Base-by-base conservation (phyloP, 75 land plant genomes). In the Sequoia sempervirens region DNA sequence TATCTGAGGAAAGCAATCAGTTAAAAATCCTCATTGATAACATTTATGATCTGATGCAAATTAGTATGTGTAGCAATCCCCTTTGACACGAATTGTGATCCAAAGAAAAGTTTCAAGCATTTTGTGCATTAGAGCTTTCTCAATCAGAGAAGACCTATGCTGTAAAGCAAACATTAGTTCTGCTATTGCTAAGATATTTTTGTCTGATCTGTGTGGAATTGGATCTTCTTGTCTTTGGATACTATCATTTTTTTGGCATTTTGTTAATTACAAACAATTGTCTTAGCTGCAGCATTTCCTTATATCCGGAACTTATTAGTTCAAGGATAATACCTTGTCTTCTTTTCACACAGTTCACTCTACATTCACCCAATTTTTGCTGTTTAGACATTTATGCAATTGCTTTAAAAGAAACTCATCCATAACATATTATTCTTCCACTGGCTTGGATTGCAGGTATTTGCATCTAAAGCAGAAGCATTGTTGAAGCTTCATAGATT, bases 391-490 rank as follows among this genome's bases (percentile, higher is more conserved):
- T 70, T 30, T 70, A 3, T 11, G 37, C 13, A 70, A 0, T 70
- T 30, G 73, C 1, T 70, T 23, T 70, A 70, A 30, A 32, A 32
- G 17, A 28, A 34, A 78, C 14, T 26, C 47, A 43, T 78, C 47
- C n/a, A 10, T 87, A 43, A 75, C 9, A 30, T n/a, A 10, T 37
- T 34, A 14, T 41, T 41, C 23, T 32, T 53, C 18, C 32, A 5
- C 20, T 82, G 34, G 20, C 34, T 84, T 56, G n/a, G 34, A 18
- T 64, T 90, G 86, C 90, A 97, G 99, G 85, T 97, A 1, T 83
- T 87, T 81, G 88, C 96, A 37, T 89, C 90, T 66, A 96, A 91
- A 88, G 95, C 98, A 23, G 99, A 97, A 81, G 96, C 95, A n/a
- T 89, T 91, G 36, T 84, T 97, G 83, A 94, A 90, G 88, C 93